Percentiles rank a stretch among this genome's conserved stretches.
Evolutionary conservation across 805 yeast species (phyloP).

Genomic region (Saccharomycodes ludwigii): DNA sequence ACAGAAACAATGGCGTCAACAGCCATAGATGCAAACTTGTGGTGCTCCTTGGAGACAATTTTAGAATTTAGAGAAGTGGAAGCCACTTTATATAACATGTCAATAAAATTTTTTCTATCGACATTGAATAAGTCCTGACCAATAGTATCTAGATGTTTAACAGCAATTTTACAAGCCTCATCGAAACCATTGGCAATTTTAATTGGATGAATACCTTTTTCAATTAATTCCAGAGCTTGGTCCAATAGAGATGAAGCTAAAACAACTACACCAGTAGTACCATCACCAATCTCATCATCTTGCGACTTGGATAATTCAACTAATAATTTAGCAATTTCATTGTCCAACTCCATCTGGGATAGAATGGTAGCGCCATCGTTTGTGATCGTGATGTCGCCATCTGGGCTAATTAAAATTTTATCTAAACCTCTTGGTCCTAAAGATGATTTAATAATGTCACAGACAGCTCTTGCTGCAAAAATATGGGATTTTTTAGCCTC

Average conservation of each 20-base stretch:
- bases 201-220: conserved; percentile 95
- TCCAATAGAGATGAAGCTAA: conserved; percentile 89
- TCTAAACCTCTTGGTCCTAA: conserved; percentile 98
- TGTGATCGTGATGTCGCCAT: conserved; percentile 95
- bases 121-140: conserved; percentile 42
- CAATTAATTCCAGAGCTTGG: conserved; percentile 88
- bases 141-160: conserved; percentile 56
- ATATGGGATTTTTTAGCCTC: conserved; percentile 82
- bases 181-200: conserved; percentile 95
- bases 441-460: conserved; percentile 83
- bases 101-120: conserved; percentile 15
- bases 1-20: conserved; percentile 91
- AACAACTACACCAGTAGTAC: conserved; percentile 98
- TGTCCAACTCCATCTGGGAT: conserved; percentile 90
- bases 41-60: conserved; percentile 88
- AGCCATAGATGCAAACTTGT: conserved; percentile 91
- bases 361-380: conserved; percentile 97
- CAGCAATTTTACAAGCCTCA: conserved; percentile 89
- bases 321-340: conserved; percentile 87
- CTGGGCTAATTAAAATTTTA: conserved; percentile 87
- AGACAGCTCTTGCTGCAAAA: conserved; percentile 88
- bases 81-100: conserved; percentile 76
- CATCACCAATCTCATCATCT: conserved; percentile 98
- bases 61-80: conserved; percentile 91
- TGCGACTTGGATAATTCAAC: conserved; percentile 91